A percentile compares a stretch with the other conserved stretches of the same genome.
These are phyloP conservation scores for Penicillium vulpinum DNA, from an alignment of 2,329 filamentous ascomycete species.

Conservation along the genomic window DNA sequence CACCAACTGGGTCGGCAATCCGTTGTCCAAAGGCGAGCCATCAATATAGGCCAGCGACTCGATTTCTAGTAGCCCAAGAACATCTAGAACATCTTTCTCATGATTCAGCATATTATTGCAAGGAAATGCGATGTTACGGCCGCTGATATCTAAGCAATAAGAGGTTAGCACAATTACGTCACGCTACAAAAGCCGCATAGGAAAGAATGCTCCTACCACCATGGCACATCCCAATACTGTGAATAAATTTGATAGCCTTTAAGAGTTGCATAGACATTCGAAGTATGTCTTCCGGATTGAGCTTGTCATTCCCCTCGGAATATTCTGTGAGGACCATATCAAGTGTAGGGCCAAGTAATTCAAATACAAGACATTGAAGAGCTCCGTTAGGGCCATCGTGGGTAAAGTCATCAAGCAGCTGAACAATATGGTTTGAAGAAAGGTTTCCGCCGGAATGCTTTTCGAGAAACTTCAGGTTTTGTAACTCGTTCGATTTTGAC, in stretches of 20 bases:
- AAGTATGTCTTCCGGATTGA: slow-evolving; percentile 25
- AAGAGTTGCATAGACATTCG: slow-evolving; percentile 31
- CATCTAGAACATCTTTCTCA: slow-evolving; percentile 16
- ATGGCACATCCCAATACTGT: slow-evolving; percentile 30
- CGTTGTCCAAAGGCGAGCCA: slow-evolving; percentile 21
- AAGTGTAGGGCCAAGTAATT: slow-evolving; percentile 34
- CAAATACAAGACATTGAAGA: slow-evolving; percentile 37
- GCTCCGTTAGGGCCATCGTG: slow-evolving; percentile 36
- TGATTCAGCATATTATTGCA: slow-evolving; percentile 14
- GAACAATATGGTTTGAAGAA: slow-evolving; percentile 26
- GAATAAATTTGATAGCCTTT: slow-evolving; percentile 27
- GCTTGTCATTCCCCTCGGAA: slow-evolving; percentile 13
- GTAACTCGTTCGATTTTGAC: slow-evolving; percentile 17
- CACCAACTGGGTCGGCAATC: slow-evolving; percentile 24
- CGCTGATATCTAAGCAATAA: slow-evolving; percentile 26
- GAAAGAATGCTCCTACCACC: slow-evolving; percentile 24
- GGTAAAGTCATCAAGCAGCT: slow-evolving; percentile 31
- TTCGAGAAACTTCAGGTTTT: slow-evolving; percentile 15
- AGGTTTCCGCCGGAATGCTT: slow-evolving; percentile 5
- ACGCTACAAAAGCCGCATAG: background rate
- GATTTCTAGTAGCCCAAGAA: slow-evolving; percentile 16
- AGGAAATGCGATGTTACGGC: slow-evolving; percentile 30
- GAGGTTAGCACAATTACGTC: slow-evolving; percentile 7
- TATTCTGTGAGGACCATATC: slow-evolving; percentile 26
- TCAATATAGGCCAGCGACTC: slow-evolving; percentile 21